Percentiles rank a stretch among this genome's conserved stretches.
These are phyloP conservation scores for Paralagenidium karlingii DNA, from an alignment of 352 stramenopile species.

Conservation along the genomic window DNA sequence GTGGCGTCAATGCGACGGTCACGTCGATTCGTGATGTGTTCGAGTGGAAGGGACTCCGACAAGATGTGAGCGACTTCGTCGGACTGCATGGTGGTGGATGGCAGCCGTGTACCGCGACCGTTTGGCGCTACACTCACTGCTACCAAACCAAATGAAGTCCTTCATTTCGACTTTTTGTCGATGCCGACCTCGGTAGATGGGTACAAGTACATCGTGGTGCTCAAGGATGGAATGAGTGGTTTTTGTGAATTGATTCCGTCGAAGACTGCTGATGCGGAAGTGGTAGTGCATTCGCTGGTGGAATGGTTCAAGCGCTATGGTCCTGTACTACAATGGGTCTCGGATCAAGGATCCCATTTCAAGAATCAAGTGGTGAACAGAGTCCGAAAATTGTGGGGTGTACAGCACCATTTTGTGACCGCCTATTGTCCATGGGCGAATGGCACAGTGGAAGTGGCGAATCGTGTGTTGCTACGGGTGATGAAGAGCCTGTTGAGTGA, in stretches of 20 bases:
- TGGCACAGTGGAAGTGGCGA: constrained; percentile 19
- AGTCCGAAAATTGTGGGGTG: constrained; percentile 2
- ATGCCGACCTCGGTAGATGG: constrained; percentile 4
- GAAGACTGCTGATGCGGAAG: background rate
- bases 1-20: constrained; percentile 7
- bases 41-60: constrained; percentile 1
- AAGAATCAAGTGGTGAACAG: constrained; percentile 14
- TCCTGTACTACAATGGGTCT: constrained; percentile 7
- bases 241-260: constrained; percentile 12
- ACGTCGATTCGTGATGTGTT: constrained; percentile 5
- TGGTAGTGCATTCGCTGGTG: constrained; percentile 1
- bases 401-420: constrained; percentile 15
- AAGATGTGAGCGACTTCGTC: constrained; percentile 10
- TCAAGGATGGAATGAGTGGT: constrained; percentile 18
- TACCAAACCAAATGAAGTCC: constrained; percentile 16
- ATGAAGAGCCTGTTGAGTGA: constrained; percentile 10
- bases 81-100: constrained; percentile 3
- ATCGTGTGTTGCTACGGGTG: constrained; percentile 6
- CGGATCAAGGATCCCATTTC: constrained; percentile 16
- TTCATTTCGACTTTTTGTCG: constrained; percentile 21
- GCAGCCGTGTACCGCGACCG: constrained; percentile 5
- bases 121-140: constrained; percentile 17
- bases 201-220: constrained; percentile 10
- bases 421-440: constrained; percentile 24
- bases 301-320: constrained; percentile 14